A percentile compares a stretch with the other conserved stretches of the same genome.
phyloP scores from a whole-genome alignment of 1,284 basidiomycete species.

The Tylopilus orsonianus region DNA sequence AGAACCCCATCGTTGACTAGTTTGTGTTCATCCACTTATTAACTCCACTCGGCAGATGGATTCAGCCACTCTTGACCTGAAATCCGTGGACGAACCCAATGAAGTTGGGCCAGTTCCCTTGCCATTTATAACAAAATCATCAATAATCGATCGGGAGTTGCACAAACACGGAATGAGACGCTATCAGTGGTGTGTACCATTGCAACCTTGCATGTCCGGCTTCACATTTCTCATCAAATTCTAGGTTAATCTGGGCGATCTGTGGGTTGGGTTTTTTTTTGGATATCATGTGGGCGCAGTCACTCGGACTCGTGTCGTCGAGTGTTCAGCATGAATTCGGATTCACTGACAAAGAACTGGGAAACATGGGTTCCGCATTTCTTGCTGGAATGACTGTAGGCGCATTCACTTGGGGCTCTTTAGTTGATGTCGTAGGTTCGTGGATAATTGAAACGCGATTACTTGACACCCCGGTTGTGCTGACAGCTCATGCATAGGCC shows the following conservation, averaged over 20 bases:
- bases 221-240: background rate
- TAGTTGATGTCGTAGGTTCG: conserved; percentile 21
- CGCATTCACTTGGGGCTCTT: conserved; percentile 16
- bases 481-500: conserved; percentile 12
- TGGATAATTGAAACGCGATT: background rate
- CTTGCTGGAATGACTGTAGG: conserved; percentile 6
- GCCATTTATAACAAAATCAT: conserved; percentile 10
- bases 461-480: background rate
- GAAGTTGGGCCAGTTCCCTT: background rate
- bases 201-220: background rate
- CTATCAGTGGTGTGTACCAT: conserved; percentile 17
- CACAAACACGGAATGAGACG: conserved; percentile 17
- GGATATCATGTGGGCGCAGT: conserved; percentile 13
- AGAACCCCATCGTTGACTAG: too few relatives aligned
- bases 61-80: too few relatives aligned
- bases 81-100: background rate
- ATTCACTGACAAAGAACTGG: conserved; percentile 18
- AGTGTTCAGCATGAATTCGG: conserved; percentile 19
- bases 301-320: background rate
- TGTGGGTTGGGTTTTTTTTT: conserved; percentile 15
- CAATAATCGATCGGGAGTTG: conserved; percentile 16
- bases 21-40: too few relatives aligned
- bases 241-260: conserved; percentile 21
- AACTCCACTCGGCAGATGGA: too few relatives aligned
- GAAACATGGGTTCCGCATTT: conserved; percentile 7